Evolutionary conservation across 176 grass and related monocot genomes (phyloP).

Genomic region (Sorghum bicolor): DNA sequence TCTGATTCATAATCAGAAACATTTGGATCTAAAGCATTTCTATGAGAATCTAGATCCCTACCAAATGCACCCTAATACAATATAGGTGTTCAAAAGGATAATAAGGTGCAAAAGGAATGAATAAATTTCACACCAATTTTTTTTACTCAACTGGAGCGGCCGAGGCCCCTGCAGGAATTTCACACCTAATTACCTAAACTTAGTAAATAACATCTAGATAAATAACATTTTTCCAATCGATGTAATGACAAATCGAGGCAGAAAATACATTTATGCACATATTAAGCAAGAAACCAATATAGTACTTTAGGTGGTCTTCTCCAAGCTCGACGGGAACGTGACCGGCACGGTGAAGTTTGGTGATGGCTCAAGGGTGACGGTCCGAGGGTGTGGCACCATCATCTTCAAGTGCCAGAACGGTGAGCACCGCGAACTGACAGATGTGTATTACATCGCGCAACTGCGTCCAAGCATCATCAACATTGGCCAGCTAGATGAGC

Average conservation of each 20-base stretch:
- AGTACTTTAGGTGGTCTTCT: background rate
- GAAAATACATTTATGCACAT: background rate
- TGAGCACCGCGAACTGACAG: no score
- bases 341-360: no score
- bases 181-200: background rate
- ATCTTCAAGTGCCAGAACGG: no score
- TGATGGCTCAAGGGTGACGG: no score
- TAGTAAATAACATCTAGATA: background rate
- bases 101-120: background rate
- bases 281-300: background rate
- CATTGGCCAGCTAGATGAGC: no score
- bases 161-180: no score
- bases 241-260: background rate
- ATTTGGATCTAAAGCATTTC: background rate
- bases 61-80: background rate
- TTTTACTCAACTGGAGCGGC: no score
- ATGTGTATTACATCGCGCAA: no score
- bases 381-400: no score
- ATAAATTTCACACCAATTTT: background rate
- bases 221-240: background rate
- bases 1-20: background rate
- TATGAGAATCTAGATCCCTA: background rate
- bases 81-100: background rate
- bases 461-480: no score
- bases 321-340: no score